Evolutionary conservation across 768 basidiomycete species (phyloP), one percentile per base, ranked within the genome.

Genomic region (Ramaria rubella): DNA sequence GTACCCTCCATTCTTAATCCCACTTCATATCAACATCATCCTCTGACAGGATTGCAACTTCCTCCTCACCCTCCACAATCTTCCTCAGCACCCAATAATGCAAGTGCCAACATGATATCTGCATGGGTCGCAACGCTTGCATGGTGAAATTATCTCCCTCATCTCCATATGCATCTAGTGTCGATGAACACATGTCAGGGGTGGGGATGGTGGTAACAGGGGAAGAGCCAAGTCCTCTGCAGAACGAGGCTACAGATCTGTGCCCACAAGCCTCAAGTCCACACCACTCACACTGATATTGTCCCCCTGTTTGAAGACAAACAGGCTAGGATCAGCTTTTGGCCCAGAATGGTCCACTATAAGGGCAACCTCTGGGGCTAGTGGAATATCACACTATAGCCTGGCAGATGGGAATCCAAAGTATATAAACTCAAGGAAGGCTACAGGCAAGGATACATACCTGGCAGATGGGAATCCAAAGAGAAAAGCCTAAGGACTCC

Each of bases 11-110:
- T 24, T 45, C 31, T 11, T 48, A 45, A 23, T 56, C 55, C 55
- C 55, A 56, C 31, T 56, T 45, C 55, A 56, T 56, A 29, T 56
- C 55, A 21, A 56, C 48, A 14, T 56, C 55, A 23, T 56, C 55
- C 46, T 56, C 55, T 14, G 48, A 56, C 7, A 56, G 14, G 30
- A 56, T 56, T 5, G 44, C 55, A 17, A 48, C 46, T 14, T 43
- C 42, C n/a, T 55, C 54, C 11, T 43, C 4, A 14, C 54, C 54
- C n/a, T 55, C 54, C 3, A 42, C 54, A 27, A 55, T 55, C 17
- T 21, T 46, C 8, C 54, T 19, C 2, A 55, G 43, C 34, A 55
- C 17, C 4, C 33, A 42, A 19, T 55, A 55, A 31, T 55, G 54
- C n/a, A 42, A 55, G n/a, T 55, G 40, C 54, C 54, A 55, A 24